A percentile compares a stretch with the other conserved stretches of the same genome.
Evolutionary conservation across 352 stramenopile species (phyloP).

Genomic region (Blastocystis sp.): DNA sequence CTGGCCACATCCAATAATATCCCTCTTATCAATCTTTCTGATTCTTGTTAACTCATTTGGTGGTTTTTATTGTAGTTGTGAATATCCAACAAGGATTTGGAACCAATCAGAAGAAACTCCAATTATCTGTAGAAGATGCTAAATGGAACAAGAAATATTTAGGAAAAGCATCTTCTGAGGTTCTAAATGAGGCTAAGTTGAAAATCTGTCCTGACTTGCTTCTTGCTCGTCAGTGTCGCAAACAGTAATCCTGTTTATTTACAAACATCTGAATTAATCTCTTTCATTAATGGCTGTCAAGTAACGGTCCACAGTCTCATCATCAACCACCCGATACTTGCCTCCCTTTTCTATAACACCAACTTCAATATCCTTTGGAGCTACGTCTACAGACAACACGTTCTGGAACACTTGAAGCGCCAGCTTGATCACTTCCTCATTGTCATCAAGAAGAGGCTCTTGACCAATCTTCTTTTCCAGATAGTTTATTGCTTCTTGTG

Average conservation of each 20-base stretch:
- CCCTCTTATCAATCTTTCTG: neutral
- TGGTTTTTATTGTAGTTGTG: neutral
- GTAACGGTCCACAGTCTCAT: conserved; percentile 42
- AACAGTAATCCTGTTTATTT: neutral
- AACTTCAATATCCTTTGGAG: conserved; percentile 55
- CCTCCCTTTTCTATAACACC: conserved; percentile 41
- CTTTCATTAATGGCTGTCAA: conserved; percentile 52
- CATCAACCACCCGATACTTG: conserved; percentile 3
- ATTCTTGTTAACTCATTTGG: neutral
- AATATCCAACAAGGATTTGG: conserved; percentile 6
- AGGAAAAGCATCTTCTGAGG: too few relatives aligned
- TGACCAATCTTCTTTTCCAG: conserved; percentile 60
- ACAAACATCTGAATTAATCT: conserved; percentile 23
- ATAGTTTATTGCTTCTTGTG: conserved; percentile 63
- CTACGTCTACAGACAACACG: conserved; percentile 44
- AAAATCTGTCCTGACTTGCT: neutral
- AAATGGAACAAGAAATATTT: neutral
- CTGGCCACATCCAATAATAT: neutral
- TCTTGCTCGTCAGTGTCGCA: neutral
- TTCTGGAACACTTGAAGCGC: conserved; percentile 56
- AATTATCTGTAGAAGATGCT: neutral
- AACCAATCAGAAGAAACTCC: neutral
- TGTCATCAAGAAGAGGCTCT: conserved; percentile 36
- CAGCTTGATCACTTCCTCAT: conserved; percentile 55
- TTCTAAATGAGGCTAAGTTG: neutral